Evolutionary conservation across 2,329 filamentous ascomycete genomes (phyloP).

Genomic region (Uncinocarpus reesii): DNA sequence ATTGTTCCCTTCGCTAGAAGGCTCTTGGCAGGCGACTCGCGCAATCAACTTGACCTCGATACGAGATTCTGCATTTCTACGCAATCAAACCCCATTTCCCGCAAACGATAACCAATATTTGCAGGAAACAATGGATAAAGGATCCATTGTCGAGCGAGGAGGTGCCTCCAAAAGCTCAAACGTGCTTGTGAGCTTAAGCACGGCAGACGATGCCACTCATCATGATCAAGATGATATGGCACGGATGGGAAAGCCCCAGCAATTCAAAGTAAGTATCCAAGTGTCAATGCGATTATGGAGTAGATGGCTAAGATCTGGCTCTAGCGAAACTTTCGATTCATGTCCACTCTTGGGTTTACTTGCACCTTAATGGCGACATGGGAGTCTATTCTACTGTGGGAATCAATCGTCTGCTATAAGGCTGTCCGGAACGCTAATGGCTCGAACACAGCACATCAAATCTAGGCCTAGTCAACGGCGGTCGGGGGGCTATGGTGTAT

Average conservation of each 20-base stretch:
- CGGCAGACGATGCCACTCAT: slow-evolving; percentile 14
- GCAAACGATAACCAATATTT: not conserved
- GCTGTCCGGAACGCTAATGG: not conserved
- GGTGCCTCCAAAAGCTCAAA: not conserved
- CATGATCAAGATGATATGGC: slow-evolving; percentile 33
- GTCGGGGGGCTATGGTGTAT: slow-evolving; percentile 25
- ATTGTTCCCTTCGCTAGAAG: no score
- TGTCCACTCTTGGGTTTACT: slow-evolving; percentile 35
- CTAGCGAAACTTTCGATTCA: slow-evolving; percentile 33
- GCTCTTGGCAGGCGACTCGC: no score
- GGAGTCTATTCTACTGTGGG: slow-evolving; percentile 32
- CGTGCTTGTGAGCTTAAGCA: slow-evolving; percentile 12
- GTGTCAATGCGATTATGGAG: not conserved
- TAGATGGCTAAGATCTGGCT: slow-evolving; percentile 7
- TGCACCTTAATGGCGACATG: slow-evolving; percentile 34
- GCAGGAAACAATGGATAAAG: not conserved
- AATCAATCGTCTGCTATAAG: not conserved
- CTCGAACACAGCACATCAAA: slow-evolving; percentile 14
- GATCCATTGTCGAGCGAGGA: slow-evolving; percentile 6
- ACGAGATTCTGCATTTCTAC: no score
- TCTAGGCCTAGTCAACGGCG: slow-evolving; percentile 25
- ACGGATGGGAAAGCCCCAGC: slow-evolving; percentile 43
- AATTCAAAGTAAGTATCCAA: slow-evolving; percentile 31
- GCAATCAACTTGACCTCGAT: no score
- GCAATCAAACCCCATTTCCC: no score